These are phyloP conservation scores for Teratosphaeria gauchensis DNA, from an alignment of 2,329 filamentous ascomycete genomes.

Conservation along the genomic window DNA sequence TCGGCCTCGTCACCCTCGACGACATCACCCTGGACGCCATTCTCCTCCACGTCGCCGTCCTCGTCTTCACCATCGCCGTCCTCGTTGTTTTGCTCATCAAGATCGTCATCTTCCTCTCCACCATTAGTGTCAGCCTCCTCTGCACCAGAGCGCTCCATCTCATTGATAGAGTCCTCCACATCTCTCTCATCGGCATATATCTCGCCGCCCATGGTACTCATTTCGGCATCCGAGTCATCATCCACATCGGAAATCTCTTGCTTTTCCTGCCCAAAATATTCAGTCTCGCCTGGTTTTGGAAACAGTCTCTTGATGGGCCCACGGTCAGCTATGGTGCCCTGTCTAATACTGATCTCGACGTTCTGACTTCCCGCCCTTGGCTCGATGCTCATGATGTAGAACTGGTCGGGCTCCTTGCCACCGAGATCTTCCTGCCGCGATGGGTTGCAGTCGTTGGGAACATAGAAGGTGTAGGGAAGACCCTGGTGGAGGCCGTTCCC, in stretches of 20 bases:
- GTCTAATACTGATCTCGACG: not conserved
- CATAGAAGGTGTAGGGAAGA: not conserved
- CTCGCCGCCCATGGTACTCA: not conserved
- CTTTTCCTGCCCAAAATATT: not conserved
- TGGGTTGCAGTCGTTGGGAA: not conserved
- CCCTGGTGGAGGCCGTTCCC: not conserved
- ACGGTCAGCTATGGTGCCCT: not conserved
- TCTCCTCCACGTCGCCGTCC: not conserved
- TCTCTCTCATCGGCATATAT: not conserved
- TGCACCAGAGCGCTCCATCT: no score
- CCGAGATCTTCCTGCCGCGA: not conserved
- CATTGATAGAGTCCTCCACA: not conserved
- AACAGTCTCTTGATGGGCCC: not conserved
- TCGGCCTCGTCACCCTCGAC: not conserved
- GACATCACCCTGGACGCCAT: not conserved
- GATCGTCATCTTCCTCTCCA: not conserved
- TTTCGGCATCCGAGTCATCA: not conserved
- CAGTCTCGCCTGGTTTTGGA: not conserved
- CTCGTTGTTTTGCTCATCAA: not conserved
- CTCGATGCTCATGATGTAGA: not conserved
- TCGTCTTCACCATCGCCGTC: not conserved
- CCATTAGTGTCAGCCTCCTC: not conserved
- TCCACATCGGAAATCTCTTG: not conserved
- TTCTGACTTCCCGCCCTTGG: not conserved
- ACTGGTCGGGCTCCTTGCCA: not conserved